A percentile compares a stretch with the other conserved stretches of the same genome.
These are phyloP conservation scores for Trichomonas gallinae DNA, from an alignment of 208 protist genomes.

Conservation along the genomic window DNA sequence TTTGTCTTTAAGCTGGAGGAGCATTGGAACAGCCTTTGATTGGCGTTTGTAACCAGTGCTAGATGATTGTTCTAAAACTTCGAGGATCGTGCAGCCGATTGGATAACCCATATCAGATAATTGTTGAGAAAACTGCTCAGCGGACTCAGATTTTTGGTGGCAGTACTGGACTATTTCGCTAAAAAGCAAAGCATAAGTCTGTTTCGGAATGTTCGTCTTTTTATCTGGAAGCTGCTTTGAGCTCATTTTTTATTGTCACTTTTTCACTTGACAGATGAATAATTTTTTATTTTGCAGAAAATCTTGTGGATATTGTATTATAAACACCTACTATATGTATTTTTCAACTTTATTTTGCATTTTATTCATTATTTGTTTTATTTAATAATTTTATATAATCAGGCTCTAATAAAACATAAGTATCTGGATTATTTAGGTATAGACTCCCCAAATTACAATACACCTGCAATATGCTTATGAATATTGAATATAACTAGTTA, in stretches of 20 bases:
- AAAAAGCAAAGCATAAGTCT: not conserved
- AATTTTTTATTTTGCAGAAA: no score
- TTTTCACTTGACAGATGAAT: not conserved
- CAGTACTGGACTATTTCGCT: not conserved
- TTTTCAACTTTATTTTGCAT: no score
- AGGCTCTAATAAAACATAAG: no score
- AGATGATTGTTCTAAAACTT: not conserved
- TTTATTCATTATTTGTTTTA: no score
- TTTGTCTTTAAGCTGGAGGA: not conserved
- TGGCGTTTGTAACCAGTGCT: not conserved
- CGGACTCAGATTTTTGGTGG: not conserved
- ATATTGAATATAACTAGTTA: no score
- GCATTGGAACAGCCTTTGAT: not conserved
- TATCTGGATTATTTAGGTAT: no score
- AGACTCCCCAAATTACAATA: no score
- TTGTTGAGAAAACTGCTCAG: not conserved
- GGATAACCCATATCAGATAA: not conserved
- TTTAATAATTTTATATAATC: no score
- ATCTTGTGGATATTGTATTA: no score
- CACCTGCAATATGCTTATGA: no score
- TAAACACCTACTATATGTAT: no score
- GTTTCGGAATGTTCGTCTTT: not conserved
- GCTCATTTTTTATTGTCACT: not conserved
- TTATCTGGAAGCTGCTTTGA: not conserved
- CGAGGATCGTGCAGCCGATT: slow-evolving; percentile 5